A percentile compares a stretch with the other conserved stretches of the same genome.
phyloP scores from a whole-genome alignment of 495 filamentous ascomycete species.

The Penicillium chermesinum region DNA sequence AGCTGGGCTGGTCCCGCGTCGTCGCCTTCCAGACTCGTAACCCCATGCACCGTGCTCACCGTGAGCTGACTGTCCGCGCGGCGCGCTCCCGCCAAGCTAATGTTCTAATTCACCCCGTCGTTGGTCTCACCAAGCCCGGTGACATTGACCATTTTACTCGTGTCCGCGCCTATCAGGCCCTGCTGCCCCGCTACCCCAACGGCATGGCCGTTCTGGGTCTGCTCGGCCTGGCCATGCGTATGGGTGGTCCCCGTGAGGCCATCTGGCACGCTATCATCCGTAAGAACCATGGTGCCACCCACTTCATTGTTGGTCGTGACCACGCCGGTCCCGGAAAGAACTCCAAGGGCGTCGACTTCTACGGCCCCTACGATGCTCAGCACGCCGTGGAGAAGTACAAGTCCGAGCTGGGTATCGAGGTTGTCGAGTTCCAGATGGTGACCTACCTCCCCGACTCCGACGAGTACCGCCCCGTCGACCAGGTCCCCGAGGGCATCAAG shows the following conservation, averaged over 20 bases:
- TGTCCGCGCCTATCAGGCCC: conserved; percentile 95
- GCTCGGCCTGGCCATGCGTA: conserved; percentile 94
- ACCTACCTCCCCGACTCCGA: conserved; percentile 96
- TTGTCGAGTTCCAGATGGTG: conserved; percentile 99
- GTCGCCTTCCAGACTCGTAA: conserved; percentile 99
- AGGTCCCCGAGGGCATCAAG: conserved; percentile 75
- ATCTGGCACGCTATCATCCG: conserved; percentile 99
- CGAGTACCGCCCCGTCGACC: conserved; percentile 88
- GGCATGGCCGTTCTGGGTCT: conserved; percentile 98
- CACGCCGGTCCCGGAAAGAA: conserved; percentile 97
- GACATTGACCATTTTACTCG: conserved; percentile 99
- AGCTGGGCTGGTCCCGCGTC: conserved; percentile 94
- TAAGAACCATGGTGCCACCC: conserved; percentile 97
- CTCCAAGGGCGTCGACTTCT: conserved; percentile 93
- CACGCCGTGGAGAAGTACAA: conserved; percentile 95
- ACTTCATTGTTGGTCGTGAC: conserved; percentile 98
- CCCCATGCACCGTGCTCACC: conserved; percentile 97
- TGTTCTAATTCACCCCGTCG: conserved; percentile 97
- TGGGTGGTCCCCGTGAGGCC: conserved; percentile 96
- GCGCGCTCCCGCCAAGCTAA: conserved; percentile 93
- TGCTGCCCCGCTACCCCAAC: conserved; percentile 96
- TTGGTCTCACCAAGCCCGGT: conserved; percentile 96
- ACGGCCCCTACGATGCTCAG: conserved; percentile 98
- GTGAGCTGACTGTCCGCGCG: conserved; percentile 94
- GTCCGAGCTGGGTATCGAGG: conserved; percentile 93